These are phyloP conservation scores for Amanita rubescens DNA, from an alignment of 768 basidiomycete genomes.

Conservation along the genomic window DNA sequence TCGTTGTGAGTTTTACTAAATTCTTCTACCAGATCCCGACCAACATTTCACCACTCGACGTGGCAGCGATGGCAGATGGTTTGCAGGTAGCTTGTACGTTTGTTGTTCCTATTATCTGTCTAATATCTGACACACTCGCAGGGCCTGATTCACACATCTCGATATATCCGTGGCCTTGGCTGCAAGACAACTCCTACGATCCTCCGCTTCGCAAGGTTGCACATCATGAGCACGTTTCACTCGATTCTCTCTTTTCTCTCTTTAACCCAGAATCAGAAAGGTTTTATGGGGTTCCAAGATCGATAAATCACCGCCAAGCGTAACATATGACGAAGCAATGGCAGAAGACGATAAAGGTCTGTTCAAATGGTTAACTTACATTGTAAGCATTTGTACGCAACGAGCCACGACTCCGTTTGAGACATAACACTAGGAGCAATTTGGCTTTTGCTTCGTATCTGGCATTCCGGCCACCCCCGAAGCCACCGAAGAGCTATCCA, in stretches of 20 bases:
- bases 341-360: constrained; percentile 54
- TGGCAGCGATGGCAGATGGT: constrained; percentile 52
- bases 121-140: constrained; percentile 33
- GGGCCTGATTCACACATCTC: constrained; percentile 63
- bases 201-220: constrained; percentile 38
- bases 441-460: constrained; percentile 83
- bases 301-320: constrained; percentile 61
- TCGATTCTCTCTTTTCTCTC: not conserved
- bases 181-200: constrained; percentile 73
- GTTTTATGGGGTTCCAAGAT: constrained; percentile 81
- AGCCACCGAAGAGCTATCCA: constrained; percentile 72
- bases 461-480: constrained; percentile 77
- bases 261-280: constrained; percentile 33
- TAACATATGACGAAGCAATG: constrained; percentile 72
- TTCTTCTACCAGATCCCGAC: constrained; percentile 53
- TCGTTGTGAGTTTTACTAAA: not conserved
- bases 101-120: not conserved
- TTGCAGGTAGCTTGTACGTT: constrained; percentile 69
- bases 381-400: constrained; percentile 44
- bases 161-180: constrained; percentile 83
- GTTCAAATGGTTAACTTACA: constrained; percentile 72
- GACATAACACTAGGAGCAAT: constrained; percentile 50
- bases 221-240: constrained; percentile 33
- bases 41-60: constrained; percentile 57
- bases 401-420: not conserved